A percentile compares a stretch with the other conserved stretches of the same genome.
Conservation (phyloP, 2,329 filamentous ascomycete species). For the Elsinoe fawcettii region DNA sequence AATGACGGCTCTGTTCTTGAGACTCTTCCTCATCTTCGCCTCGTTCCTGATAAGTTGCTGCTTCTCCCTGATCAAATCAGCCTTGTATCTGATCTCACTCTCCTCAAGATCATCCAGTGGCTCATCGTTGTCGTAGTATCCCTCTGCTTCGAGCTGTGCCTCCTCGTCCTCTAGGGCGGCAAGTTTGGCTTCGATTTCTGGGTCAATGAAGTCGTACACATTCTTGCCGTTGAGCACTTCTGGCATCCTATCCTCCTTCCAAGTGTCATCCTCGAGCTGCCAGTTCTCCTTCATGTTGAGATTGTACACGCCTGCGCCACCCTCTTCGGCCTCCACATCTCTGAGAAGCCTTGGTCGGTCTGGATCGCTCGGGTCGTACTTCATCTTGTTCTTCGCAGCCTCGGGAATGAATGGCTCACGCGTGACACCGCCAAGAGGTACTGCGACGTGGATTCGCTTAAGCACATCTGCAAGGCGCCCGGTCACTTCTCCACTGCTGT, state of each 20-base stretch:
- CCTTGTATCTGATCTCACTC: conserved; percentile 81
- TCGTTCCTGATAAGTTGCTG: conserved; percentile 87
- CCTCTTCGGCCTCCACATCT: conserved; percentile 85
- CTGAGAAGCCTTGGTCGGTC: conserved; percentile 71
- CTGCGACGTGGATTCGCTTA: conserved; percentile 91
- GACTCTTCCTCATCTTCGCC: conserved; percentile 85
- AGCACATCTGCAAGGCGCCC: conserved; percentile 85
- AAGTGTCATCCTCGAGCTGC: conserved; percentile 75
- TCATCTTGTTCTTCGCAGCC: conserved; percentile 68
- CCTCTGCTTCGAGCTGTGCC: conserved; percentile 81
- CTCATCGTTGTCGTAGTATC: conserved; percentile 77
- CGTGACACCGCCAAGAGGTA: conserved; percentile 71
- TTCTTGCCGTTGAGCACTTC: conserved; percentile 95
- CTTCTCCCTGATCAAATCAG: conserved; percentile 93
- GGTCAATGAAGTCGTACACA: conserved; percentile 93
- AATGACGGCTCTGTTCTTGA: conserved; percentile 95
- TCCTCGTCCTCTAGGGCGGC: conserved; percentile 91
- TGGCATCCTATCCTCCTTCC: conserved; percentile 94
- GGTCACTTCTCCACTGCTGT: conserved; percentile 64
- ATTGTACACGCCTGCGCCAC: conserved; percentile 92
- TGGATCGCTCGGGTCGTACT: conserved; percentile 87
- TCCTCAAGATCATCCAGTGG: conserved; percentile 83
- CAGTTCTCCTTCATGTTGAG: conserved; percentile 86
- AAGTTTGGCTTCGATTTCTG: conserved; percentile 90
- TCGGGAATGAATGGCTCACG: conserved; percentile 86